Conservation (phyloP, 768 basidiomycete genomes). For the Russula olivacea region DNA sequence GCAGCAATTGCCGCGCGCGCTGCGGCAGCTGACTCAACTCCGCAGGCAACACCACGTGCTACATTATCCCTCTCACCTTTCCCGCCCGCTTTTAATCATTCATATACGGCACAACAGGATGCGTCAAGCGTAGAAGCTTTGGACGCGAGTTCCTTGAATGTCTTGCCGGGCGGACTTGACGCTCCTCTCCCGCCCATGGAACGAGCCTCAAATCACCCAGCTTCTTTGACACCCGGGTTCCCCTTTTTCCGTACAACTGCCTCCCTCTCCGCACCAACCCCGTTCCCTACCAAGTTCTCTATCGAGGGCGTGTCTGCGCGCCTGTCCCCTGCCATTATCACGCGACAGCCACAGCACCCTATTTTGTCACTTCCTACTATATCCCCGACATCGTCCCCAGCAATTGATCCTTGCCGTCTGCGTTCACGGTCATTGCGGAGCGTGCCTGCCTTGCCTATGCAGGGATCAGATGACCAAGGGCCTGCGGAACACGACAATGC, state of each 20-base stretch:
- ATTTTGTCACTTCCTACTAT: slow-evolving; percentile 24
- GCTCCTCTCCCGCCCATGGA: slow-evolving; percentile 1
- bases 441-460: slow-evolving; percentile 25
- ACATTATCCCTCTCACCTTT: not conserved
- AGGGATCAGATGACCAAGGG: slow-evolving; percentile 33
- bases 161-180: not conserved
- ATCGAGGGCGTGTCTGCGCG: slow-evolving; percentile 22
- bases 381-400: slow-evolving; percentile 3
- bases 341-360: slow-evolving; percentile 24
- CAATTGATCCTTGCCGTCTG: not conserved
- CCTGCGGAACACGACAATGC: slow-evolving; percentile 36
- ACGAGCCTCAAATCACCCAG: slow-evolving; percentile 8
- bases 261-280: not conserved
- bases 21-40: not conserved
- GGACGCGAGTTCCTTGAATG: not conserved
- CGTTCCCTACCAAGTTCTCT: slow-evolving; percentile 16
- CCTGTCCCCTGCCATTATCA: slow-evolving; percentile 25
- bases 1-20: not conserved
- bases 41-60: not conserved
- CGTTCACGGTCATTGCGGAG: slow-evolving; percentile 23
- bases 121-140: not conserved
- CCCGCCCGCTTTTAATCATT: not conserved
- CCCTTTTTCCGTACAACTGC: not conserved
- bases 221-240: slow-evolving; percentile 10
- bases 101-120: not conserved